Conservation (phyloP, 1,139 yeast species). For the Yarrowia galli region DNA sequence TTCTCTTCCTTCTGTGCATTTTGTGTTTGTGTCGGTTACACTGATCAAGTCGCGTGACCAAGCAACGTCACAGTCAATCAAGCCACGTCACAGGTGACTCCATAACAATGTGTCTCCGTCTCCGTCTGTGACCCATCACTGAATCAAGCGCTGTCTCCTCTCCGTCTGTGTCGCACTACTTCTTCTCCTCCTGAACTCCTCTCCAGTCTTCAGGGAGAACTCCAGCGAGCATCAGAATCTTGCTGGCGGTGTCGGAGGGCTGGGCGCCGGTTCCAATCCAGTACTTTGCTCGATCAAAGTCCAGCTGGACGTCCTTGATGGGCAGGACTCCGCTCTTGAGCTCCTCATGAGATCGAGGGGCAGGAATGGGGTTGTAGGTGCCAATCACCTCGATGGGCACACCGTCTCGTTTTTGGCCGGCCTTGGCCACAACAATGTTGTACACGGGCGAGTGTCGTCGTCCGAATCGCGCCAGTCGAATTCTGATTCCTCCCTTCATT, state of each 20-base stretch:
- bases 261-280: constrained; percentile 99
- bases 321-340: constrained; percentile 63
- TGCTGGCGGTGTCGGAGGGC: constrained; percentile 76
- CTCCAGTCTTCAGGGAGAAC: constrained; percentile 75
- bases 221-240: constrained; percentile 70
- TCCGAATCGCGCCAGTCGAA: constrained; percentile 92
- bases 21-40: too few relatives aligned
- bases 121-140: too few relatives aligned
- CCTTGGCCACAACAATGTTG: constrained; percentile 88
- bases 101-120: too few relatives aligned
- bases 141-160: too few relatives aligned
- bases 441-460: constrained; percentile 85
- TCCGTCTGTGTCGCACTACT: not conserved
- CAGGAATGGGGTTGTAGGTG: constrained; percentile 85
- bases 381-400: constrained; percentile 96
- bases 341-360: constrained; percentile 69
- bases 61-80: too few relatives aligned
- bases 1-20: too few relatives aligned
- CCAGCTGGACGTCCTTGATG: constrained; percentile 79
- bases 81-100: too few relatives aligned
- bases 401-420: constrained; percentile 65
- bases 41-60: too few relatives aligned
- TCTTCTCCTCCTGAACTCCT: constrained; percentile 46
- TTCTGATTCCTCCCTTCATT: constrained; percentile 58
- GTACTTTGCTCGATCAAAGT: constrained; percentile 90